phyloP scores from a whole-genome alignment of 352 stramenopile species.

The Globisporangium sylvaticum region DNA sequence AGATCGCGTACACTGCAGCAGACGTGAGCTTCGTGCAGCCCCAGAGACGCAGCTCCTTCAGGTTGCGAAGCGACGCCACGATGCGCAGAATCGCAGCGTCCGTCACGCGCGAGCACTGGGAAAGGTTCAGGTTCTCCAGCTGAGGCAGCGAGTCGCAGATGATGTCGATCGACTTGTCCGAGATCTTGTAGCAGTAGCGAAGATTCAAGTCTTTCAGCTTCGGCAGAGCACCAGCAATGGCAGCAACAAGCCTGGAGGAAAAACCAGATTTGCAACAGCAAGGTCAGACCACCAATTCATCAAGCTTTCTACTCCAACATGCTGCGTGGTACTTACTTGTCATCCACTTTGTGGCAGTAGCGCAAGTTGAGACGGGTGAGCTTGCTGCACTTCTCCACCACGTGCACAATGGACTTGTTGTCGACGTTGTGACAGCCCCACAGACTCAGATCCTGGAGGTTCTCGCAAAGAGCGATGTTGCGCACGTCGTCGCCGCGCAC shows the following conservation, averaged over 20 bases:
- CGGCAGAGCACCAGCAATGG: slow-evolving; percentile 39
- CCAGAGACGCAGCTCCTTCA: slow-evolving; percentile 80
- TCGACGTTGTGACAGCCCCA: slow-evolving; percentile 80
- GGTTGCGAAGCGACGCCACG: slow-evolving; percentile 39
- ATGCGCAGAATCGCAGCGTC: slow-evolving; percentile 65
- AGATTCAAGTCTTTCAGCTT: slow-evolving; percentile 70
- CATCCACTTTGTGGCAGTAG: slow-evolving; percentile 84
- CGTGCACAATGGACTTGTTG: slow-evolving; percentile 54
- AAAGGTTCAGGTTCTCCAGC: slow-evolving; percentile 73
- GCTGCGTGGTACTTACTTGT: slow-evolving; percentile 25
- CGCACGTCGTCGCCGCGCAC: slow-evolving; percentile 50
- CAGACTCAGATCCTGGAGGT: slow-evolving; percentile 60
- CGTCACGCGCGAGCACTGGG: slow-evolving; percentile 76
- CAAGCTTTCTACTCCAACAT: background rate
- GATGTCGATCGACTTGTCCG: slow-evolving; percentile 50
- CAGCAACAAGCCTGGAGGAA: slow-evolving; percentile 34
- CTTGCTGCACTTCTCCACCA: slow-evolving; percentile 40
- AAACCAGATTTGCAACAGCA: background rate
- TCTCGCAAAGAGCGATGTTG: slow-evolving; percentile 31
- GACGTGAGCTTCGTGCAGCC: slow-evolving; percentile 79
- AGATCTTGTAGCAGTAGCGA: slow-evolving; percentile 87
- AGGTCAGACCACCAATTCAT: background rate
- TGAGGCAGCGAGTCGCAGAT: slow-evolving; percentile 45
- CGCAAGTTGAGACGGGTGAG: slow-evolving; percentile 67
- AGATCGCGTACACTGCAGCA: slow-evolving; percentile 65